Evolutionary conservation across 176 grass and related monocot genomes (phyloP).

Genomic region (Chrysopogon serrulatus): DNA sequence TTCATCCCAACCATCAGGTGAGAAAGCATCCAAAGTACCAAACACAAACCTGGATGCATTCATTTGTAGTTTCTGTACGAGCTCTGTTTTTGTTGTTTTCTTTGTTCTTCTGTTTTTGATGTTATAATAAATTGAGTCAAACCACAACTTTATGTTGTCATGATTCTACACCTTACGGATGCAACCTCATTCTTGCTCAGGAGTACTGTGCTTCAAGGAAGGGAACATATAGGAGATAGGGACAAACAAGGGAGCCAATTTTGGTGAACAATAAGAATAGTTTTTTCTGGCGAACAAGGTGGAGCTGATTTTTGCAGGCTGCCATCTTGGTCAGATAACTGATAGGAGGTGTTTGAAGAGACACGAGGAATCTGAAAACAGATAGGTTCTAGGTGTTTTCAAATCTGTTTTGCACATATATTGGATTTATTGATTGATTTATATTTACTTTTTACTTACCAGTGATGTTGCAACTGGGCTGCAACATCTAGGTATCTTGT

Average conservation of each 20-base stretch:
- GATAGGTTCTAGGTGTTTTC: no score
- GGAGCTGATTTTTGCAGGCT: no score
- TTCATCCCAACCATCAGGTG: slow-evolving; percentile 43
- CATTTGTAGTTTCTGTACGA: slow-evolving; percentile 20
- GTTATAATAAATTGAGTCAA: slow-evolving; percentile 14
- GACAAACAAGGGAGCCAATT: slow-evolving; percentile 33
- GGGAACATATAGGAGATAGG: slow-evolving; percentile 14
- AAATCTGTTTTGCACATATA: no score
- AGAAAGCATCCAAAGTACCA: slow-evolving; percentile 10
- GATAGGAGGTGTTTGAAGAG: no score
- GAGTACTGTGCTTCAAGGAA: slow-evolving; percentile 14
- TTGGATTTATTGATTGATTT: no score
- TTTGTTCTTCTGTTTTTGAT: slow-evolving; percentile 32
- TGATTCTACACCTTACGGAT: slow-evolving; percentile 15
- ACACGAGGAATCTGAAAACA: no score
- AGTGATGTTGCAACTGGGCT: no score
- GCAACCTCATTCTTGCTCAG: slow-evolving; percentile 35
- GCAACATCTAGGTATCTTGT: no score
- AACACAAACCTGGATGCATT: neutral
- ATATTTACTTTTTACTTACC: no score
- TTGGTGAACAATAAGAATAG: slow-evolving; percentile 26
- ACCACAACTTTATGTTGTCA: slow-evolving; percentile 22
- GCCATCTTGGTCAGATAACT: no score
- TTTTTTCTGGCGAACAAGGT: neutral
- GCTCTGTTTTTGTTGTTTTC: slow-evolving; percentile 14